Evolutionary conservation across 1,139 yeast species (phyloP).

Genomic region (Hemisphaericaspora xylofermentans): DNA sequence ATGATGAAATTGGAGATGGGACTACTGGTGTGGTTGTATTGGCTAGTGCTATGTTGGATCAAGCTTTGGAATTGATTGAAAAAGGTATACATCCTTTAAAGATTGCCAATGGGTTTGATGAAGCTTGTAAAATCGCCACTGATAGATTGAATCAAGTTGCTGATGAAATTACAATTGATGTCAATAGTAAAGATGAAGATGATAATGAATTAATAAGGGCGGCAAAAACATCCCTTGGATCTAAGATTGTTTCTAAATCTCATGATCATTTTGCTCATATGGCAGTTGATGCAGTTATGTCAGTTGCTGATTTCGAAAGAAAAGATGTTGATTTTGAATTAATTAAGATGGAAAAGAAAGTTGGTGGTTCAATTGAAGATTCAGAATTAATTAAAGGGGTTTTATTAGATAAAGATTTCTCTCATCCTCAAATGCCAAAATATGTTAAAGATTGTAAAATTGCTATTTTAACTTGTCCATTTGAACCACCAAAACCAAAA

Average conservation of each 20-base stretch:
- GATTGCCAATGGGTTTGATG: slow-evolving; percentile 96
- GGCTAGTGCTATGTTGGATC: slow-evolving; percentile 92
- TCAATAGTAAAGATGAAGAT: slow-evolving; percentile 48
- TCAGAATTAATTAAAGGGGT: slow-evolving; percentile 87
- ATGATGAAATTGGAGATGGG: slow-evolving; percentile 99
- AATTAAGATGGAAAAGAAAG: slow-evolving; percentile 92
- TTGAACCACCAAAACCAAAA: slow-evolving; percentile 99
- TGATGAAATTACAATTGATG: slow-evolving; percentile 53
- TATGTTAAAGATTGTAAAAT: slow-evolving; percentile 75
- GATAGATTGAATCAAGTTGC: slow-evolving; percentile 73
- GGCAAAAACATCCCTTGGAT: slow-evolving; percentile 92
- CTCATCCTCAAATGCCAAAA: slow-evolving; percentile 98
- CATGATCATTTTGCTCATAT: slow-evolving; percentile 93
- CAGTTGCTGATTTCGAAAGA: slow-evolving; percentile 89
- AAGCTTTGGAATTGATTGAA: slow-evolving; percentile 90
- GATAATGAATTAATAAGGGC: slow-evolving; percentile 61
- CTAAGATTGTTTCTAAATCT: slow-evolving; percentile 91
- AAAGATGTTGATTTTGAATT: slow-evolving; percentile 96
- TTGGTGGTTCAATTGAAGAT: slow-evolving; percentile 90
- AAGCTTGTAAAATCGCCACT: slow-evolving; percentile 90
- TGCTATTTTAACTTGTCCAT: slow-evolving; percentile 96
- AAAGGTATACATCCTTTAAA: slow-evolving; percentile 97
- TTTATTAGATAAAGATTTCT: slow-evolving; percentile 90
- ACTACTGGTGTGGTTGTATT: slow-evolving; percentile 98
- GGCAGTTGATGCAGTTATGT: slow-evolving; percentile 94